Evolutionary conservation across 805 yeast species (phyloP), one percentile per base, ranked within the genome.

Genomic region (Ogataea dorogensis): DNA sequence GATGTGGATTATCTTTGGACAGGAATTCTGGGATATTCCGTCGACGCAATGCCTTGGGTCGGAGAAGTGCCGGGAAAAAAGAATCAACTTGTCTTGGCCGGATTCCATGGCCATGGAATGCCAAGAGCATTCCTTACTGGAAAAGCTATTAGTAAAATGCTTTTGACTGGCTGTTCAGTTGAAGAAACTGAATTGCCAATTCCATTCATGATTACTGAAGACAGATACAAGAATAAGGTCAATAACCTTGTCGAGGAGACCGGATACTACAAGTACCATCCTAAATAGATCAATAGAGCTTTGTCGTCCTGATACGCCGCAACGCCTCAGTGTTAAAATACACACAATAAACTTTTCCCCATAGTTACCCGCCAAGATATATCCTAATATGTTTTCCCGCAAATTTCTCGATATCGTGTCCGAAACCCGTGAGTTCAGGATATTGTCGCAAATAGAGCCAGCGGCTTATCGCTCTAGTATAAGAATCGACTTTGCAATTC

Each of bases 31-130:
- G 77, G 75, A 3, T 69, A 59, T 43, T 53, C 73, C 4, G 56
- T 58, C 20, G 73, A 69, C 43, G 44, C 40, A 4, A 36, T 61
- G 18, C 76, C 77, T 2, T 59, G 61, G 31, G 70, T 70, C 13
- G 77, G 77, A 15, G 67, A 63, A 35, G 11, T 30, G 17, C 29
- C 31, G 7, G 49, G 43, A 2, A 54, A 56, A 19, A 45, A 50
- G 24, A 53, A 59, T 36, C 54, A 60, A 11, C 69, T 49, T 40
- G 53, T 65, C n/a, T 53, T 61, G 42, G 74, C 75, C 4, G 77
- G 77, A 0, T 71, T 68, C 51, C 64, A 67, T 27, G 77, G 75
- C 2, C 76, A 71, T 49, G 77, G 77, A 15, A 70, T 71, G 75
- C 74, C 76, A 22, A 53, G 75, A 25, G 65, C 68, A 7, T 63